Base-by-base conservation (phyloP, 129 eudicot species). In the Arctium minus region DNA sequence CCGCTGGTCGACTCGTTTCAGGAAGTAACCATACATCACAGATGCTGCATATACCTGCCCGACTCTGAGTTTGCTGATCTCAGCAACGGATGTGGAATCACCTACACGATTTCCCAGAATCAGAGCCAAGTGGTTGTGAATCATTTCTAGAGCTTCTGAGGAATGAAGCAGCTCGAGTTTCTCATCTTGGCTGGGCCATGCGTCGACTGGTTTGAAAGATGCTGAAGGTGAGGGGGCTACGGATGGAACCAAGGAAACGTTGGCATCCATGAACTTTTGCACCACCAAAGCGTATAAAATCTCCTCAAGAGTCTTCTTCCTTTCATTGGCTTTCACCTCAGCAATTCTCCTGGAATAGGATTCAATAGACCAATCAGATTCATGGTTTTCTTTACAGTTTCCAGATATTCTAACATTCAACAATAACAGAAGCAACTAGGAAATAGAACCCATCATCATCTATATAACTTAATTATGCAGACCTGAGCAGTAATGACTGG, bases 1-100 rank as follows among this genome's bases (percentile, higher is more conserved):
- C 71, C 98, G 86, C 83, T 94, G 93, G 83, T 92, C 98, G 27
- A 94, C 88, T 64, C 95, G 89, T 84, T 88, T 94, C 13, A 94
- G 95, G 85, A 94, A 94, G 83, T 92, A 92, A 2, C 98, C 97
- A 18, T 90, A 94, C 97, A 94, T 92, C 10, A 94, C 88, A 2
- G 98, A 94, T 37, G 98, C 98, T 18, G 98, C 98, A 36, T 94
- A 94, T 36, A 92, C 94, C 79, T 92, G 97, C 4, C 97, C 98
- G 46, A 94, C 95, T 85, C 94, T 83, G 27, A 92, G 89, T 81
- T 92, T 94, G 90, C 94, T 94, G 64, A 94, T 88, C 80, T 90
- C 91, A 2, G 97, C 91, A 9, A 94, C 71, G 0, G 97, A 88
- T 29, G 86, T 72, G 1, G 90, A 78, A 72, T 92, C 97, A 12